These are phyloP conservation scores for Ocimum tenuiflorum DNA, from an alignment of 257 asterid genomes.

Conservation along the genomic window DNA sequence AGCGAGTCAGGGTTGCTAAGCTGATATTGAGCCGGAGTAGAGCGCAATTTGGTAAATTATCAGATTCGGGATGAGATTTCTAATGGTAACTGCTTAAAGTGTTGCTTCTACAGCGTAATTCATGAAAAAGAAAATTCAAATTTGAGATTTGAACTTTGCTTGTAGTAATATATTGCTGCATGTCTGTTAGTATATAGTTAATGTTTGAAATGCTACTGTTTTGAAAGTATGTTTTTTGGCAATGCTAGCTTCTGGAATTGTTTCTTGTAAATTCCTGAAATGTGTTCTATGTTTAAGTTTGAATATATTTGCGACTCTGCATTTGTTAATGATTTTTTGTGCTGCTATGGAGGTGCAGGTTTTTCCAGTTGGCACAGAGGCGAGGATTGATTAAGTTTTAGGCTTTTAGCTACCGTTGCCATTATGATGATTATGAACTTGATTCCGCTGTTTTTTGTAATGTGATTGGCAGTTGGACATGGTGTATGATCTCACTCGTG, in stretches of 20 bases:
- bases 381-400: background rate
- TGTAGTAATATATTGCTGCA: background rate
- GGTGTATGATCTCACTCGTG: slow-evolving; percentile 86
- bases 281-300: background rate
- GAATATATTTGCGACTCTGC: background rate
- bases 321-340: background rate
- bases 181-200: background rate
- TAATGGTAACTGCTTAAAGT: background rate
- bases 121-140: background rate
- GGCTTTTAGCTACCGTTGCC: background rate
- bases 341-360: slow-evolving; percentile 11
- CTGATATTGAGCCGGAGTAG: slow-evolving; percentile 53
- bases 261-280: background rate
- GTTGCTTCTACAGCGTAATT: no score
- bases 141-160: no score
- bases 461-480: slow-evolving; percentile 85
- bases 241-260: background rate
- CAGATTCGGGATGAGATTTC: background rate
- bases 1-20: slow-evolving; percentile 41
- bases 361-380: slow-evolving; percentile 26
- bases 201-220: background rate
- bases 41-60: slow-evolving; percentile 57
- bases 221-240: no score
- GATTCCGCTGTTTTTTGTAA: slow-evolving; percentile 18
- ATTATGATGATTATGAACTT: background rate